phyloP scores from a whole-genome alignment of 148 eudicot genomes.

The Gaultheria prostrata region DNA sequence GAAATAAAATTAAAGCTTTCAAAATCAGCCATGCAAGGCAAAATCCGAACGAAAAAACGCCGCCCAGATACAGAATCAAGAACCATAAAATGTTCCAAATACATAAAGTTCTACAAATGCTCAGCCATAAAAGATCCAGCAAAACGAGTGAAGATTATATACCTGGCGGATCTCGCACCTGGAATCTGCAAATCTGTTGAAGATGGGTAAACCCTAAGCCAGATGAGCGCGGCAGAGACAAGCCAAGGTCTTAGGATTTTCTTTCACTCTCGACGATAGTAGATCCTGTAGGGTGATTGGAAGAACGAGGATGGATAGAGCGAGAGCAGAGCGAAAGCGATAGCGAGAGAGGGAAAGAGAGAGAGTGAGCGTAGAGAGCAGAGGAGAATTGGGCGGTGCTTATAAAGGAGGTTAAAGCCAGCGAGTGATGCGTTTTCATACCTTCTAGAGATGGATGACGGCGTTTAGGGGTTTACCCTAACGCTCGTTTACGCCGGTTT shows the following conservation, averaged over 20 bases:
- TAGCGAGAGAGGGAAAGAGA: not conserved
- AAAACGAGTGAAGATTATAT: not conserved
- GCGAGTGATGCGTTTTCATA: not conserved
- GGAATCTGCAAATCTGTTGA: not conserved
- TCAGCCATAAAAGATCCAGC: not conserved
- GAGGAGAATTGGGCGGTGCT: constrained; percentile 1
- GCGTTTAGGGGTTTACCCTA: constrained; percentile 4
- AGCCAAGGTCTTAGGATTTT: not conserved
- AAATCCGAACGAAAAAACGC: not conserved
- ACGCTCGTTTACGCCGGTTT: constrained; percentile 5
- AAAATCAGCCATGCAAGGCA: not conserved
- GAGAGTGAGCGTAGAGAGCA: not conserved
- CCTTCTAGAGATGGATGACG: not conserved
- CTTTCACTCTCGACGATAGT: not conserved
- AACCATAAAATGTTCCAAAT: not conserved
- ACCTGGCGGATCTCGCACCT: not conserved
- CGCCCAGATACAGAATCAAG: not conserved
- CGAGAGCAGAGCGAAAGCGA: not conserved
- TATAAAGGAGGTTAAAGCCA: constrained; percentile 7
- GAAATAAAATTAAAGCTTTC: not conserved
- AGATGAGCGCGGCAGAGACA: not conserved
- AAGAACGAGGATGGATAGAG: not conserved
- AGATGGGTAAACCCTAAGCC: not conserved
- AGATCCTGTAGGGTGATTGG: not conserved
- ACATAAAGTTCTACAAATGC: not conserved